phyloP scores from a whole-genome alignment of 1,139 yeast genomes.

The Protomyces arabidopsidicola region DNA sequence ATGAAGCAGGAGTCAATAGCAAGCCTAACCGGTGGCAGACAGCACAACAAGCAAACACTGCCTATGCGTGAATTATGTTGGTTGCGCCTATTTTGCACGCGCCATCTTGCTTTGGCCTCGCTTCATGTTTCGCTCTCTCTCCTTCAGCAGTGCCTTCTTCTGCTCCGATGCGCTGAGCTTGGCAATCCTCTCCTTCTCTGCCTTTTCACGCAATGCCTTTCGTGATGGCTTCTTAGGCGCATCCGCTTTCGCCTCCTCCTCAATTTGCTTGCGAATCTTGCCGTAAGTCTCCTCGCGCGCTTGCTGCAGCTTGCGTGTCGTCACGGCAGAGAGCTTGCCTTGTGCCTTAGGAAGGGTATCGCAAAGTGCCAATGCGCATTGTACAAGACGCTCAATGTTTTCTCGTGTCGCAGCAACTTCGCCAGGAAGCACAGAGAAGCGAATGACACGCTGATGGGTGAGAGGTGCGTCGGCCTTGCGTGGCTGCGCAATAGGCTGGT shows the following conservation, averaged over 20 bases:
- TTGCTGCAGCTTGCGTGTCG: constrained; percentile 50
- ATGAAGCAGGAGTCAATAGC: too few relatives aligned
- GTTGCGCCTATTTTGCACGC: neutral
- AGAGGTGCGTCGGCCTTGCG: constrained; percentile 52
- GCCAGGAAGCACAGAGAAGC: constrained; percentile 4
- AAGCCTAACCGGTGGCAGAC: too few relatives aligned
- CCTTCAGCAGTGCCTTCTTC: constrained; percentile 35
- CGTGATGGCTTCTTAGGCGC: constrained; percentile 75
- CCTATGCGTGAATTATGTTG: neutral
- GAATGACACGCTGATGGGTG: neutral
- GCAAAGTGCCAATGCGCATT: constrained; percentile 49
- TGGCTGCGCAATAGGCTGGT: constrained; percentile 49
- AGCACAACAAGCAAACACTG: too few relatives aligned
- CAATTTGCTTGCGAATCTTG: constrained; percentile 46
- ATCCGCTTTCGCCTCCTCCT: constrained; percentile 61
- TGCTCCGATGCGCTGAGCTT: constrained; percentile 65
- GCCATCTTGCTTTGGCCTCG: constrained; percentile 28
- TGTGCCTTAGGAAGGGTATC: constrained; percentile 48
- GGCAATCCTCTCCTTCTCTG: constrained; percentile 63
- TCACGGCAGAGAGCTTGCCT: constrained; percentile 46
- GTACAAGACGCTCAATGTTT: constrained; percentile 23
- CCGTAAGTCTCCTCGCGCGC: constrained; percentile 54
- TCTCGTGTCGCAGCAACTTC: constrained; percentile 4
- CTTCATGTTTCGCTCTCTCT: constrained; percentile 27
- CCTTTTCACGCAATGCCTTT: constrained; percentile 56